Evolutionary conservation across 2,329 filamentous ascomycete genomes (phyloP).

Genomic region (Iodosphaeria phyllophila): DNA sequence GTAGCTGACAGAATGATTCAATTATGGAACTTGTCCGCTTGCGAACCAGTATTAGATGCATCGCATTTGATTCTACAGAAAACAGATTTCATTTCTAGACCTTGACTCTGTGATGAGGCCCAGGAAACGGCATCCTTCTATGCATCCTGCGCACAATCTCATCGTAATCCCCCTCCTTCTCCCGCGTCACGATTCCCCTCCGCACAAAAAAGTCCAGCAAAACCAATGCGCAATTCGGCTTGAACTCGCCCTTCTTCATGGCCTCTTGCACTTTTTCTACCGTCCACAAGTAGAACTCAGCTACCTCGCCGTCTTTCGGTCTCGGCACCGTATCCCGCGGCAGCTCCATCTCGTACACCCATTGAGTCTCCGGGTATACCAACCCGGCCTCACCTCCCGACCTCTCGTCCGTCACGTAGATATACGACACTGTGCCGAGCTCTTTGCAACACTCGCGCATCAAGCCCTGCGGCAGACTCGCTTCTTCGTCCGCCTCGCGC

Average conservation of each 20-base stretch:
- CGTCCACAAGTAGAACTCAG: conserved; percentile 60
- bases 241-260: conserved; percentile 59
- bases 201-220: conserved; percentile 81
- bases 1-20: no score
- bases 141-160: conserved; percentile 63
- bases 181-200: conserved; percentile 59
- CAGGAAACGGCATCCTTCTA: conserved; percentile 64
- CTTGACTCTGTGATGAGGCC: conserved; percentile 27
- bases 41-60: no score
- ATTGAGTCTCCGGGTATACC: conserved; percentile 81
- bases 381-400: conserved; percentile 67
- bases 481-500: conserved; percentile 79
- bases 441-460: conserved; percentile 40
- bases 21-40: no score
- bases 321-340: conserved; percentile 45
- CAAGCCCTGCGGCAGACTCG: conserved; percentile 52
- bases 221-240: conserved; percentile 78
- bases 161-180: conserved; percentile 62
- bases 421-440: conserved; percentile 63
- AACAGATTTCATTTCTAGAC: no score
- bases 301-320: conserved; percentile 79
- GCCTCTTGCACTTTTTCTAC: conserved; percentile 58
- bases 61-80: neutral
- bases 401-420: conserved; percentile 56
- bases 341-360: conserved; percentile 76